phyloP scores from a whole-genome alignment of 805 yeast species.

The Suhomyces sp. region DNA sequence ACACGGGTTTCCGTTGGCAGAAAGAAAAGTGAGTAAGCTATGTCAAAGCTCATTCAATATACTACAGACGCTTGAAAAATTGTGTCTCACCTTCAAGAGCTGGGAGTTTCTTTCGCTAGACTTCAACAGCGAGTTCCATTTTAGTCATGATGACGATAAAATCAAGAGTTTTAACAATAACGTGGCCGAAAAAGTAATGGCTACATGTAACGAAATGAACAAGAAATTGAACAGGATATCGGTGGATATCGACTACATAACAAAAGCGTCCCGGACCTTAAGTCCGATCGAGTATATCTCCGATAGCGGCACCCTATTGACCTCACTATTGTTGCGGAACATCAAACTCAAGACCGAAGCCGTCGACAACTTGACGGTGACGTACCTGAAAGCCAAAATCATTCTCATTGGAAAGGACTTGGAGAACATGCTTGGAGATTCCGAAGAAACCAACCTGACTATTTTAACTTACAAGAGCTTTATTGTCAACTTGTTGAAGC shows the following conservation, averaged over 20 bases:
- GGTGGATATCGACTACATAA: constrained; percentile 45
- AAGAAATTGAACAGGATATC: constrained; percentile 39
- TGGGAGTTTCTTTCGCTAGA: constrained; percentile 58
- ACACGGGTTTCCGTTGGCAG: constrained; percentile 41
- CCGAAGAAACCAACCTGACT: constrained; percentile 23
- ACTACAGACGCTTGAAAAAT: constrained; percentile 48
- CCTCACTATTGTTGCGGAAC: constrained; percentile 43
- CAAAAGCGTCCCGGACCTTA: constrained; percentile 38
- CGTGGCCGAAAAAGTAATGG: constrained; percentile 52
- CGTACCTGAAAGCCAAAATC: constrained; percentile 64
- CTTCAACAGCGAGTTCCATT: constrained; percentile 42
- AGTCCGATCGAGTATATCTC: constrained; percentile 47
- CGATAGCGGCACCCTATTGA: constrained; percentile 51
- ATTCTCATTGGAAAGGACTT: constrained; percentile 64
- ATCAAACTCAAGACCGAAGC: constrained; percentile 50
- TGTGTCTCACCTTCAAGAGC: constrained; percentile 44
- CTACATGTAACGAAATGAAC: constrained; percentile 48
- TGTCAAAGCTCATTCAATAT: constrained; percentile 48
- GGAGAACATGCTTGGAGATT: constrained; percentile 44
- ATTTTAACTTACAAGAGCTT: constrained; percentile 52
- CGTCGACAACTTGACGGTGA: constrained; percentile 51
- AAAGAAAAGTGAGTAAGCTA: constrained; percentile 43
- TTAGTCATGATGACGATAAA: constrained; percentile 17
- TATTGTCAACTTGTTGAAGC: constrained; percentile 55
- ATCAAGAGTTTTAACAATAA: constrained; percentile 46